Conservation (phyloP, 257 asterid species). For the Dorcoceras hygrometricum region DNA sequence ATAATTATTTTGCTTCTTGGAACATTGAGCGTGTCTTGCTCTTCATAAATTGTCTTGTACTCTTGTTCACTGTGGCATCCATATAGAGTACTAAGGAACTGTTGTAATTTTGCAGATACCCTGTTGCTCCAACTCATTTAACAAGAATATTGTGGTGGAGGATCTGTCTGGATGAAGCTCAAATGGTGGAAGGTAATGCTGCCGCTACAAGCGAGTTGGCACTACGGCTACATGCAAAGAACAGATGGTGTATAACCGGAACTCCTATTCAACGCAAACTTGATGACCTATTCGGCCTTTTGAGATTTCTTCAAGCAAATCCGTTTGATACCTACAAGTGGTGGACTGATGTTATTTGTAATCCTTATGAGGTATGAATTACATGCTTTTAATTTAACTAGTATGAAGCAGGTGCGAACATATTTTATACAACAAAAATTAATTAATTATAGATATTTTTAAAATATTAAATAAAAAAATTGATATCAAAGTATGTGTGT, state of each 20-base stretch:
- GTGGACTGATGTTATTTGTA: conserved; percentile 89
- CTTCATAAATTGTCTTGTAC: conserved; percentile 16
- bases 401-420: too few species aligned
- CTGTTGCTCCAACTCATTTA: conserved; percentile 84
- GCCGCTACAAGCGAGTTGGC: conserved; percentile 94
- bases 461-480: too few species aligned
- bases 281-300: conserved; percentile 86
- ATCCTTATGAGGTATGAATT: conserved; percentile 79
- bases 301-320: conserved; percentile 78
- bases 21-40: neutral
- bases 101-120: conserved; percentile 59
- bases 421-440: too few species aligned
- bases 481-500: too few species aligned
- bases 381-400: neutral
- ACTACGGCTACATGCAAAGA: conserved; percentile 72
- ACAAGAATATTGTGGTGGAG: conserved; percentile 99
- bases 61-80: conserved; percentile 20
- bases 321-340: conserved; percentile 81
- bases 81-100: neutral
- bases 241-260: conserved; percentile 99
- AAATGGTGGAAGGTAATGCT: conserved; percentile 97
- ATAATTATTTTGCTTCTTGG: neutral
- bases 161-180: conserved; percentile 98
- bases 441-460: too few species aligned
- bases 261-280: conserved; percentile 94